Percentiles rank a stretch among this genome's conserved stretches.
Conservation (phyloP, 805 yeast genomes). For the Wickerhamomyces bisporus region DNA sequence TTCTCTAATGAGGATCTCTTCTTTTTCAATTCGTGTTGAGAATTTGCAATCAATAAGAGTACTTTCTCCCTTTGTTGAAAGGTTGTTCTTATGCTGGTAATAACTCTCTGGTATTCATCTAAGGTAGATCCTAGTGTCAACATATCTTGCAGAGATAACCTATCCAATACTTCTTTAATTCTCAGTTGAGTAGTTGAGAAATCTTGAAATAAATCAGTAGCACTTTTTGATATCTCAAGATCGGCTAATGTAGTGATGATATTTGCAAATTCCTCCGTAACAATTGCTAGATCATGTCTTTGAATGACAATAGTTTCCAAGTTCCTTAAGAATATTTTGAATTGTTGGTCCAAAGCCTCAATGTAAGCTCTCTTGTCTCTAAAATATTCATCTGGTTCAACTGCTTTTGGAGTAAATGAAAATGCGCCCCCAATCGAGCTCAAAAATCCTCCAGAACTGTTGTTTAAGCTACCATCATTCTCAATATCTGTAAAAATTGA, state of each 20-base stretch:
- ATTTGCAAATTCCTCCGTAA: slow-evolving; percentile 62
- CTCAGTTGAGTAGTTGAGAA: slow-evolving; percentile 70
- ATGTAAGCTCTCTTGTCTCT: slow-evolving; percentile 61
- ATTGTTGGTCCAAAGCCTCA: slow-evolving; percentile 67
- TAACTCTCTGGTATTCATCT: slow-evolving; percentile 78
- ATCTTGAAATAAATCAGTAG: slow-evolving; percentile 58
- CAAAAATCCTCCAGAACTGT: slow-evolving; percentile 50
- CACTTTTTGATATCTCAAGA: slow-evolving; percentile 65
- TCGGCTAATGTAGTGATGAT: slow-evolving; percentile 58
- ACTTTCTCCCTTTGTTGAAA: slow-evolving; percentile 69
- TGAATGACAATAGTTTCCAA: slow-evolving; percentile 71
- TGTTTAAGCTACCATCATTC: slow-evolving; percentile 27
- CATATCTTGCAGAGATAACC: slow-evolving; percentile 80
- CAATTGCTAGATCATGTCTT: slow-evolving; percentile 63
- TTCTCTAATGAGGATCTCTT: slow-evolving; percentile 43
- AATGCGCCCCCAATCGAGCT: slow-evolving; percentile 63
- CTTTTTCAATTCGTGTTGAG: slow-evolving; percentile 45
- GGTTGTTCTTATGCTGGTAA: slow-evolving; percentile 68
- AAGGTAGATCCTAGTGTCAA: slow-evolving; percentile 80
- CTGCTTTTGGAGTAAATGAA: slow-evolving; percentile 59
- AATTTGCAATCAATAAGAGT: slow-evolving; percentile 39
- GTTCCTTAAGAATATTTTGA: slow-evolving; percentile 62
- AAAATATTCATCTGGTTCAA: slow-evolving; percentile 78
- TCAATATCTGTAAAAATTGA: slow-evolving; percentile 23
- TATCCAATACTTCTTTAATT: slow-evolving; percentile 66